Percentiles rank a stretch among this genome's conserved stretches.
These are phyloP conservation scores for Monilinia vaccinii-corymbosi DNA, from an alignment of 2,329 filamentous ascomycete genomes.

Conservation along the genomic window DNA sequence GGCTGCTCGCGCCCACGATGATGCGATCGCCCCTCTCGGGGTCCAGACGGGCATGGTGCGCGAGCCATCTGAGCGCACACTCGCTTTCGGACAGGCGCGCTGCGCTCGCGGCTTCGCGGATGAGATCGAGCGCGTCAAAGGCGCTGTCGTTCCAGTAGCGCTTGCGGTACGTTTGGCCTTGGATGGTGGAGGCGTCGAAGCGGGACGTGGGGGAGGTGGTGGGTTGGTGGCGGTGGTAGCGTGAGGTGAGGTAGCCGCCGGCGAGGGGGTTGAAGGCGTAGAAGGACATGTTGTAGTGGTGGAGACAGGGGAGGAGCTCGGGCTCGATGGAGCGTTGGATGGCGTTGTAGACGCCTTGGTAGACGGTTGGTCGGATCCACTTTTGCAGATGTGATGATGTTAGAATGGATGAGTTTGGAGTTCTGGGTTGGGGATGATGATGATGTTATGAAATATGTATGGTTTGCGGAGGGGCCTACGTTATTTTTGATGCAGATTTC, in stretches of 20 bases:
- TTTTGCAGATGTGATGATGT: background rate
- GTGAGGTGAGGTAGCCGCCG: conserved; percentile 36
- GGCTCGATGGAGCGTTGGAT: conserved; percentile 45
- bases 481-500: conserved; percentile 28
- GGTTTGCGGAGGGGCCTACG: background rate
- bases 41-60: conserved; percentile 57
- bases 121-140: conserved; percentile 56
- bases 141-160: conserved; percentile 54
- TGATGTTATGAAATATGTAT: no score
- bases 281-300: conserved; percentile 49
- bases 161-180: conserved; percentile 41
- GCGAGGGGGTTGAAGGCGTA: conserved; percentile 53
- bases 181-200: conserved; percentile 36
- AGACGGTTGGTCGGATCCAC: conserved; percentile 29
- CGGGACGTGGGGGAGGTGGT: conserved; percentile 11
- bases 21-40: conserved; percentile 47
- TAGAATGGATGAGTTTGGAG: no score
- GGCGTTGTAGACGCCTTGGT: conserved; percentile 29
- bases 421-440: no score
- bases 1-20: conserved; percentile 49
- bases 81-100: conserved; percentile 62
- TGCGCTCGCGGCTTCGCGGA: conserved; percentile 59
- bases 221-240: conserved; percentile 36
- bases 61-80: conserved; percentile 63
- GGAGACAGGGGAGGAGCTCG: conserved; percentile 48